Conservation (phyloP, 177 flowering plant genomes). For the Tripterygium wilfordii region DNA sequence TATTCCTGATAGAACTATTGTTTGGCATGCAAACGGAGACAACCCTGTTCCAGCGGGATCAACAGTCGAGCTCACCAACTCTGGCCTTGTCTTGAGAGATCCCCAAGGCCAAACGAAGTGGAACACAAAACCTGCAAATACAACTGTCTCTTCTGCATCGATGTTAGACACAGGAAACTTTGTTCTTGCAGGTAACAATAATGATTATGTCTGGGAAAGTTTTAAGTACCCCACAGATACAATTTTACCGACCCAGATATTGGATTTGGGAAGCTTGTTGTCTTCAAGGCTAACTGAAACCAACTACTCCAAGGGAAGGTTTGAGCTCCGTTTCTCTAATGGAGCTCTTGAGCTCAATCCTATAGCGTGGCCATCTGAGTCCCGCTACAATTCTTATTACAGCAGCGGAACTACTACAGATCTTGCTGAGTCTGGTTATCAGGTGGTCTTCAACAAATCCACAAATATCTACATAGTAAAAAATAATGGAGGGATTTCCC, state of each 20-base stretch:
- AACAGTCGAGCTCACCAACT: slow-evolving; percentile 12
- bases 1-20: slow-evolving; percentile 29
- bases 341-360: slow-evolving; percentile 12
- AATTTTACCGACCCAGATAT: slow-evolving; percentile 1
- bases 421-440: slow-evolving; percentile 6
- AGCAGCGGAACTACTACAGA: slow-evolving; percentile 1
- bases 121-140: background rate
- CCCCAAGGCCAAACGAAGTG: slow-evolving; percentile 16
- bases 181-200: slow-evolving; percentile 4
- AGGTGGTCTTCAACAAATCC: slow-evolving; percentile 11
- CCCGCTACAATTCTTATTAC: slow-evolving; percentile 8
- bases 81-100: slow-evolving; percentile 14
- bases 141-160: slow-evolving; percentile 3
- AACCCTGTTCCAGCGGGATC: slow-evolving; percentile 21
- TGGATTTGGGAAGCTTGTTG: slow-evolving; percentile 1
- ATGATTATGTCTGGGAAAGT: background rate
- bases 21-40: slow-evolving; percentile 26
- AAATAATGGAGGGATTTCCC: slow-evolving; percentile 2
- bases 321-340: background rate
- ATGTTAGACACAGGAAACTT: slow-evolving; percentile 35
- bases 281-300: slow-evolving; percentile 2
- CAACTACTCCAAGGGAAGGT: slow-evolving; percentile 1
- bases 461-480: slow-evolving; percentile 15
- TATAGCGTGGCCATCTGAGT: background rate
- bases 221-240: background rate